phyloP scores from a whole-genome alignment of 768 basidiomycete species.

The Tephrocybe sp. region DNA sequence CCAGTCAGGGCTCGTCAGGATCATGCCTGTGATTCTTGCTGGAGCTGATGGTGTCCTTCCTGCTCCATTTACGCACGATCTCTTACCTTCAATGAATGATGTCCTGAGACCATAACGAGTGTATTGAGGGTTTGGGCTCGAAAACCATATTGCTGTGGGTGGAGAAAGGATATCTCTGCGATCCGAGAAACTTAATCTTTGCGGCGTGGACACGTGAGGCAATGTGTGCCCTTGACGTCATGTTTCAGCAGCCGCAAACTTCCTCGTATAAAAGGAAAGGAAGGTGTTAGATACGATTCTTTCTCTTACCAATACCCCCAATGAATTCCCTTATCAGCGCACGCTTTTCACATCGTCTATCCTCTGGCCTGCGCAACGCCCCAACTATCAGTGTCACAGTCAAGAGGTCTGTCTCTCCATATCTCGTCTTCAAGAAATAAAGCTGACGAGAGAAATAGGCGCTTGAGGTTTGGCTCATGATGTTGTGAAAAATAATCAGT shows the following conservation, averaged over 20 bases:
- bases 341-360: slow-evolving; percentile 5
- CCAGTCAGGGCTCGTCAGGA: too few relatives aligned
- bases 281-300: neutral
- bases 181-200: too few relatives aligned
- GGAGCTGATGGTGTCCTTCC: too few relatives aligned
- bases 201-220: too few relatives aligned
- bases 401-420: slow-evolving; percentile 17
- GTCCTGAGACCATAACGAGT: too few relatives aligned
- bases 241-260: slow-evolving; percentile 15
- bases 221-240: slow-evolving; percentile 15
- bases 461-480: slow-evolving; percentile 28
- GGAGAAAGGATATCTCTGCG: too few relatives aligned
- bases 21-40: too few relatives aligned
- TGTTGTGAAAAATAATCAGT: too few relatives aligned
- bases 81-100: too few relatives aligned
- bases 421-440: neutral
- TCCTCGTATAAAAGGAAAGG: slow-evolving; percentile 10
- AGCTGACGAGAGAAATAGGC: slow-evolving; percentile 15
- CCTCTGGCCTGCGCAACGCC: slow-evolving; percentile 4
- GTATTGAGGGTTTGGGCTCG: too few relatives aligned
- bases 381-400: slow-evolving; percentile 17
- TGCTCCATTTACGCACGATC: too few relatives aligned
- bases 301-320: neutral
- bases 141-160: too few relatives aligned
- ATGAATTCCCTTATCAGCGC: slow-evolving; percentile 13